Conservation (phyloP, 192 early-diverging fungal species). For the Coemansia sp. region DNA sequence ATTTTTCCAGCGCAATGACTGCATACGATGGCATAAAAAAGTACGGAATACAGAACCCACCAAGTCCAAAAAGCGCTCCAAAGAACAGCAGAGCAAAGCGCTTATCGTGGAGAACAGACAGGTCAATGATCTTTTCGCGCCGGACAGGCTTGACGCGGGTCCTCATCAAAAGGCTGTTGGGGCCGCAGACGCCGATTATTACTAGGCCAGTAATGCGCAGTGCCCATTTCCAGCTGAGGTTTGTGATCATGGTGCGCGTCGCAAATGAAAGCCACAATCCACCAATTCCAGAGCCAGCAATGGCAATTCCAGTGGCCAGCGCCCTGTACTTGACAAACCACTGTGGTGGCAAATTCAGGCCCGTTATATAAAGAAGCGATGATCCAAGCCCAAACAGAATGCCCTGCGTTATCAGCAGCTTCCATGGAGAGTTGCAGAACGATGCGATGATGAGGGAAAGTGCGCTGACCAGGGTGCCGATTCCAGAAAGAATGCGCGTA, state of each 20-base stretch:
- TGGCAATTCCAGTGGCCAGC: conserved; percentile 65
- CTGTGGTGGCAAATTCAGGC: conserved; percentile 60
- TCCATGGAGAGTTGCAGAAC: conserved; percentile 54
- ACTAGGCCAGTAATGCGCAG: conserved; percentile 65
- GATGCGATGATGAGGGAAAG: conserved; percentile 21
- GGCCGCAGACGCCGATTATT: conserved; percentile 24
- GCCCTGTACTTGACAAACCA: conserved; percentile 66
- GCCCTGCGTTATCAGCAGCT: conserved; percentile 68
- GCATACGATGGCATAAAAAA: conserved; percentile 28
- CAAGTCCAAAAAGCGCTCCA: conserved; percentile 9
- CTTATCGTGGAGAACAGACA: conserved; percentile 12
- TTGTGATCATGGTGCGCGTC: conserved; percentile 52
- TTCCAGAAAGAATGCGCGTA: conserved; percentile 13
- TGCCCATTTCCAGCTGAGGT: conserved; percentile 58
- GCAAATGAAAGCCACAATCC: conserved; percentile 62
- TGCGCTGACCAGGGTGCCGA: conserved; percentile 18
- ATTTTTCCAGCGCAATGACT: conserved; percentile 13
- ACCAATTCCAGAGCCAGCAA: conserved; percentile 69
- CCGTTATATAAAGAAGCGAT: conserved; percentile 61
- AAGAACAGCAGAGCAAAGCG: conserved; percentile 23
- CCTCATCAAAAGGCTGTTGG: conserved; percentile 17
- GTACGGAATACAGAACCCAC: conserved; percentile 19
- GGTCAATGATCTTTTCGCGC: conserved; percentile 20
- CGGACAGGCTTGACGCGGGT: conserved; percentile 15
- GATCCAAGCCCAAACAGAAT: conserved; percentile 68